These are phyloP conservation scores for Scenedesmus sp. DNA, from an alignment of 163 green algal species.

Conservation along the genomic window DNA sequence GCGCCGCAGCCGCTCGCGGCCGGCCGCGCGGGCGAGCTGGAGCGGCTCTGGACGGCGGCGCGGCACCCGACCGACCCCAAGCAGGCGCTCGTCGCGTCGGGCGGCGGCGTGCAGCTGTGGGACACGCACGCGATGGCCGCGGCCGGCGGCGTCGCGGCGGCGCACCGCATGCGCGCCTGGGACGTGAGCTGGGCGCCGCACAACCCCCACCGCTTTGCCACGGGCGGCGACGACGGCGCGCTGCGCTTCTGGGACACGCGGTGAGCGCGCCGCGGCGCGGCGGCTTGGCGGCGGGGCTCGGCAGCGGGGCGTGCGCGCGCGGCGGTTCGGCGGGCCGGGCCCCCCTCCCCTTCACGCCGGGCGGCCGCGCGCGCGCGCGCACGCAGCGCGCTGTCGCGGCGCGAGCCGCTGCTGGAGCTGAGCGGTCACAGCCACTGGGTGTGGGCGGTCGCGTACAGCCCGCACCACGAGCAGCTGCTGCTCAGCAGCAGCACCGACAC, in stretches of 20 bases:
- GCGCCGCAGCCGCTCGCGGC: conserved; percentile 20
- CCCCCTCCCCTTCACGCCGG: too few species aligned
- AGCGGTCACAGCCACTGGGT: conserved; percentile 83
- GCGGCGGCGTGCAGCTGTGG: conserved; percentile 58
- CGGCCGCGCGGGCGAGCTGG: conserved; percentile 54
- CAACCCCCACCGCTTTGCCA: conserved; percentile 66
- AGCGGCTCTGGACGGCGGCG: conserved; percentile 65
- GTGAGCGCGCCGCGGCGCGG: too few species aligned
- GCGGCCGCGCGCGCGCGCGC: too few species aligned
- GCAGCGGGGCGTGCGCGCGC: too few species aligned
- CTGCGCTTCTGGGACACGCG: conserved; percentile 84
- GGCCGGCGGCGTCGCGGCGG: conserved; percentile 51
- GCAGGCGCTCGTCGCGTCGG: conserved; percentile 51
- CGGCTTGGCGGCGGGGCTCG: too few species aligned
- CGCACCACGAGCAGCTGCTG: conserved; percentile 73
- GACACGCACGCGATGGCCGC: conserved; percentile 43
- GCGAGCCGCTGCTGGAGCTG: conserved; percentile 66
- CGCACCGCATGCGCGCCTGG: conserved; percentile 75
- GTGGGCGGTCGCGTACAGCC: conserved; percentile 78
- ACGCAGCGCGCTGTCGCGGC: conserved; percentile 44
- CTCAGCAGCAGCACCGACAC: conserved; percentile 72
- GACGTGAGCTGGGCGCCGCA: conserved; percentile 75
- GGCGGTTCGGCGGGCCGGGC: too few species aligned
- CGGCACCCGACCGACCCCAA: conserved; percentile 55
- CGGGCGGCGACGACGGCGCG: conserved; percentile 80